These are phyloP conservation scores for Nephelium lappaceum DNA, from an alignment of 345 rosid genomes.

Conservation along the genomic window DNA sequence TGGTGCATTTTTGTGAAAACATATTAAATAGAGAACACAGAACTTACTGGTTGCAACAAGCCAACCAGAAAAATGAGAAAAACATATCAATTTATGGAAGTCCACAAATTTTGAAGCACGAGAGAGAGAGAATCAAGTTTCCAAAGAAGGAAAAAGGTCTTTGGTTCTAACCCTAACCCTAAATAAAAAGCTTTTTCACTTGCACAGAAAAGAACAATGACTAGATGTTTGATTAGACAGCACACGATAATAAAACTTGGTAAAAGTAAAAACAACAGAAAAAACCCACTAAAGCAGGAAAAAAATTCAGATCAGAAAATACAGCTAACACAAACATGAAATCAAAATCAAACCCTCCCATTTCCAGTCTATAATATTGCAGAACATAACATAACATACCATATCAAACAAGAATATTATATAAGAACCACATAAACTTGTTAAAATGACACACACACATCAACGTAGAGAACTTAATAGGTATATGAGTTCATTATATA, in stretches of 20 bases:
- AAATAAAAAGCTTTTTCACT: neutral
- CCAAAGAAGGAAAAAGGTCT: neutral
- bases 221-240: slow-evolving; percentile 1
- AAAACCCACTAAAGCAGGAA: neutral
- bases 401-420: too few relatives aligned
- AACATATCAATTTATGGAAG: neutral
- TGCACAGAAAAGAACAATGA: neutral
- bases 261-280: neutral
- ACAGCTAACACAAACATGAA: neutral
- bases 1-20: neutral
- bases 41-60: neutral
- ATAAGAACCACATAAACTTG: neutral
- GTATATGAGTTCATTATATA: too few relatives aligned
- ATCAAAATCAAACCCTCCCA: neutral
- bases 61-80: neutral
- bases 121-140: neutral
- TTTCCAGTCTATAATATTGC: neutral
- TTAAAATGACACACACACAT: neutral
- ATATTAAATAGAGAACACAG: neutral
- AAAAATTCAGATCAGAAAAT: slow-evolving; percentile 14
- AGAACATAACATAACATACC: neutral
- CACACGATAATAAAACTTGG: neutral
- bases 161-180: slow-evolving; percentile 40
- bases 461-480: neutral
- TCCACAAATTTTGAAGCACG: neutral